These are phyloP conservation scores for Aphanoascus verrucosus DNA, from an alignment of 2,329 filamentous ascomycete species.

Conservation along the genomic window DNA sequence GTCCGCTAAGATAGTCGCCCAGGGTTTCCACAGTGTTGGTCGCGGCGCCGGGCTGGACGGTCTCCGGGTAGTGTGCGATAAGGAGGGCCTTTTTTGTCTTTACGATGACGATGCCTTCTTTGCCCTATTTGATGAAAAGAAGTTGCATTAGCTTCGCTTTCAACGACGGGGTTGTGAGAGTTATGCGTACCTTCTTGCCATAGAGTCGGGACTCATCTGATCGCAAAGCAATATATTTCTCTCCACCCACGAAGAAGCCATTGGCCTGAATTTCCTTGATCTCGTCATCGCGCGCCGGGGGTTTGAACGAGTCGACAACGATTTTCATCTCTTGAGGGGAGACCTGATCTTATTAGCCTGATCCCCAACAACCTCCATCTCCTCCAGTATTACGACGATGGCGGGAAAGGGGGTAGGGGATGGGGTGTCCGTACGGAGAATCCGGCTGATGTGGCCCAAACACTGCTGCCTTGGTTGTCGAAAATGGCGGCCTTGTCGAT, in stretches of 20 bases:
- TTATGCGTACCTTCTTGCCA: conserved; percentile 60
- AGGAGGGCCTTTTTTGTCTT: conserved; percentile 86
- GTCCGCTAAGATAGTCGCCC: conserved; percentile 72
- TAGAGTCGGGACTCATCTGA: conserved; percentile 71
- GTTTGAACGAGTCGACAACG: conserved; percentile 44
- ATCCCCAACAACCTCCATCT: background rate
- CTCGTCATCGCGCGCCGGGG: conserved; percentile 38
- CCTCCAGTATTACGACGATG: background rate
- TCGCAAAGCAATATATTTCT: conserved; percentile 67
- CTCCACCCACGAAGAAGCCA: conserved; percentile 64
- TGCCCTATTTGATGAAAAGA: conserved; percentile 53
- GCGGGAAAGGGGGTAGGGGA: background rate
- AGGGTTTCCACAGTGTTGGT: conserved; percentile 70
- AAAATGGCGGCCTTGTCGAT: conserved; percentile 79
- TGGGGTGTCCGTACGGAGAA: conserved; percentile 55
- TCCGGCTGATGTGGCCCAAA: conserved; percentile 60
- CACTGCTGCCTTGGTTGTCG: conserved; percentile 66
- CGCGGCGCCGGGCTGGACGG: conserved; percentile 61
- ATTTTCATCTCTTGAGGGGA: conserved; percentile 46
- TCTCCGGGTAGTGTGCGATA: conserved; percentile 73
- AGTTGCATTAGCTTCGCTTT: background rate
- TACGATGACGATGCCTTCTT: conserved; percentile 67
- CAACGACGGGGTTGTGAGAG: background rate
- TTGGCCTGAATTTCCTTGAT: conserved; percentile 58
- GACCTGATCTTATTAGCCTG: conserved; percentile 30